Conservation (phyloP, 2,329 filamentous ascomycete genomes). For the Fusarium abutilonis region DNA sequence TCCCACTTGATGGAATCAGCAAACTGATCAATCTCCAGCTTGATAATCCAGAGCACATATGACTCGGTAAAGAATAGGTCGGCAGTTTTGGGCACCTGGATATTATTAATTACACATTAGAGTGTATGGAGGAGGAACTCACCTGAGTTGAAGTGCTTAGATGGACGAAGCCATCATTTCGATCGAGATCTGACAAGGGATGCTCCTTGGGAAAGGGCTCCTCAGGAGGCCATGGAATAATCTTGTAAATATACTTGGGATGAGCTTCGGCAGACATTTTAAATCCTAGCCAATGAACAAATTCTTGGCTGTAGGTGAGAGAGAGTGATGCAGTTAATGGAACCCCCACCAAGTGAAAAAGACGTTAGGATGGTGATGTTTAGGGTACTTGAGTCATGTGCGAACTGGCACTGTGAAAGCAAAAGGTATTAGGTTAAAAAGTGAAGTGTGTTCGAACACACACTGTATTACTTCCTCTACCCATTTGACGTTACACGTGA, state of each 20-base stretch:
- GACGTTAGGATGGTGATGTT: conserved; percentile 6
- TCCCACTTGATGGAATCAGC: conserved; percentile 64
- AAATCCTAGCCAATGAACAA: neutral
- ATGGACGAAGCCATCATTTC: conserved; percentile 69
- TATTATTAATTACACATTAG: neutral
- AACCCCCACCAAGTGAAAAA: conserved; percentile 7
- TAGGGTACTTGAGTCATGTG: conserved; percentile 16
- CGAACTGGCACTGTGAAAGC: conserved; percentile 14
- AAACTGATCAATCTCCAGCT: conserved; percentile 61
- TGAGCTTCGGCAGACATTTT: conserved; percentile 48
- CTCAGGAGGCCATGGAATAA: conserved; percentile 63
- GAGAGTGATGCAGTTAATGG: neutral
- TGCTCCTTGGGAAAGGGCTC: conserved; percentile 63
- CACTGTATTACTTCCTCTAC: conserved; percentile 25
- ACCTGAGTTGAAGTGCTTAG: conserved; percentile 67
- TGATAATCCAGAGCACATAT: conserved; percentile 60
- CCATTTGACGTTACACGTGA: conserved; percentile 37
- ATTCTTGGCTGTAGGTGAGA: neutral
- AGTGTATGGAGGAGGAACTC: conserved; percentile 8
- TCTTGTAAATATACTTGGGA: conserved; percentile 67
- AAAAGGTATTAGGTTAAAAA: rapidly evolving
- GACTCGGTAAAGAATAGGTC: conserved; percentile 56
- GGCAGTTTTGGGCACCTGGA: conserved; percentile 57
- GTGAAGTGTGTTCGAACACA: neutral
- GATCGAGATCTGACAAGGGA: conserved; percentile 68